Conservation (phyloP, 2,329 filamentous ascomycete species). For the Cercospora sojina region DNA sequence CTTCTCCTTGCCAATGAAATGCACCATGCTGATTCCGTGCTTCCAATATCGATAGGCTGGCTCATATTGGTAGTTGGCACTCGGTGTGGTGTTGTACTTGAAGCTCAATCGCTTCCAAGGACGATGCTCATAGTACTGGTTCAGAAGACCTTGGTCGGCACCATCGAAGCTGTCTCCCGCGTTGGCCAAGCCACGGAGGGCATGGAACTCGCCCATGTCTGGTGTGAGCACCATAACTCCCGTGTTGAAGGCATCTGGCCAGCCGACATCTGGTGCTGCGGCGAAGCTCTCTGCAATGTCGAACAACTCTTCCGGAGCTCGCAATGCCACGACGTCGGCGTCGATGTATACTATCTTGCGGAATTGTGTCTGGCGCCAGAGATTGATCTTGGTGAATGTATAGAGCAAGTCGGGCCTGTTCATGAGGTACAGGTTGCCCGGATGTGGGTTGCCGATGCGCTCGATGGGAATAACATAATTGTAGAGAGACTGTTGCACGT, state of each 20-base stretch:
- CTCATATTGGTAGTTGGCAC: constrained; percentile 94
- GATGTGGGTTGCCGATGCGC: constrained; percentile 71
- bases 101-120: constrained; percentile 86
- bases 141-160: constrained; percentile 91
- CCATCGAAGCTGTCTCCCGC: constrained; percentile 92
- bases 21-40: constrained; percentile 81
- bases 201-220: constrained; percentile 83
- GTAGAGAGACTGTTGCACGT: constrained; percentile 65
- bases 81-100: constrained; percentile 95
- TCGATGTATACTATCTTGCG: constrained; percentile 92
- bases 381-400: constrained; percentile 91
- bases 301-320: constrained; percentile 92
- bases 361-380: constrained; percentile 91
- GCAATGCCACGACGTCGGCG: constrained; percentile 85
- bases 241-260: constrained; percentile 98
- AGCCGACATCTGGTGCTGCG: constrained; percentile 90
- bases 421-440: constrained; percentile 87
- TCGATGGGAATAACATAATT: constrained; percentile 85
- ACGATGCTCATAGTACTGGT: constrained; percentile 82
- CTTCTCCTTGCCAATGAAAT: constrained; percentile 91
- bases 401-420: constrained; percentile 84
- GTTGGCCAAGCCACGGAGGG: constrained; percentile 78
- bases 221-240: constrained; percentile 91
- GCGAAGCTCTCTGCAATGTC: constrained; percentile 61
- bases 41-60: constrained; percentile 93